A percentile compares a stretch with the other conserved stretches of the same genome.
phyloP scores from a whole-genome alignment of 176 grass and related monocot genomes.

The Miscanthus lutarioriparius region DNA sequence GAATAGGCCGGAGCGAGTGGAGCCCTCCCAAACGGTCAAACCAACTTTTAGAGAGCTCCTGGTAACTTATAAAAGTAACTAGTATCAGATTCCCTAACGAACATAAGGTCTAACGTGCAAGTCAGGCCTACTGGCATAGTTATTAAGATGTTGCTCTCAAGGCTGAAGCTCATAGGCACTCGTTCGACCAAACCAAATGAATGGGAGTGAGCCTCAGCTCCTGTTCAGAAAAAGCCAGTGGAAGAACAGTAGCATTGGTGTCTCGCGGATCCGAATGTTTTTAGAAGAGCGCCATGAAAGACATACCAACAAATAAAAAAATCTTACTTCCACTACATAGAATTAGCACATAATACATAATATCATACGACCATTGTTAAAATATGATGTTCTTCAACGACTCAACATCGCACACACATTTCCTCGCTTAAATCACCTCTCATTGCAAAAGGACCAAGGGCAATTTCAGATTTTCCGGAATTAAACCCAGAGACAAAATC shows the following conservation, averaged over 20 bases:
- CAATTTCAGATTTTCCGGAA: conserved; percentile 15
- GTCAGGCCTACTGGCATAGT: no score
- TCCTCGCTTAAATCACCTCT: conserved; percentile 36
- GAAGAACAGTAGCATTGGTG: not conserved
- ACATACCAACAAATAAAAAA: not conserved
- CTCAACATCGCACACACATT: conserved; percentile 10
- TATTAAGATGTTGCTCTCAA: no score
- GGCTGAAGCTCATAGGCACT: no score
- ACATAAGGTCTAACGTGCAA: no score
- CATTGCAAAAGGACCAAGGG: not conserved
- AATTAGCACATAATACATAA: conserved; percentile 19
- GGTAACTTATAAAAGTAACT: no score
- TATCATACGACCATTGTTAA: conserved; percentile 27
- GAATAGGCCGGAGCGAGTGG: no score
- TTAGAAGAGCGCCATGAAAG: not conserved
- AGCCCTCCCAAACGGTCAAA: no score
- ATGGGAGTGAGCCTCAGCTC: no score
- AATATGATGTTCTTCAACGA: not conserved
- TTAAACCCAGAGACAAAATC: conserved; percentile 18
- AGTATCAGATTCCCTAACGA: no score
- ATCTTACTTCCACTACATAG: conserved; percentile 16
- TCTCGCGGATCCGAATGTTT: not conserved
- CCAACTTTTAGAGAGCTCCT: no score
- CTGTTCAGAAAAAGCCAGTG: not conserved
- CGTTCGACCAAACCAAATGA: no score